Base-by-base conservation (phyloP, 2,329 filamentous ascomycete genomes). In the Davidsoniella eucalypti region DNA sequence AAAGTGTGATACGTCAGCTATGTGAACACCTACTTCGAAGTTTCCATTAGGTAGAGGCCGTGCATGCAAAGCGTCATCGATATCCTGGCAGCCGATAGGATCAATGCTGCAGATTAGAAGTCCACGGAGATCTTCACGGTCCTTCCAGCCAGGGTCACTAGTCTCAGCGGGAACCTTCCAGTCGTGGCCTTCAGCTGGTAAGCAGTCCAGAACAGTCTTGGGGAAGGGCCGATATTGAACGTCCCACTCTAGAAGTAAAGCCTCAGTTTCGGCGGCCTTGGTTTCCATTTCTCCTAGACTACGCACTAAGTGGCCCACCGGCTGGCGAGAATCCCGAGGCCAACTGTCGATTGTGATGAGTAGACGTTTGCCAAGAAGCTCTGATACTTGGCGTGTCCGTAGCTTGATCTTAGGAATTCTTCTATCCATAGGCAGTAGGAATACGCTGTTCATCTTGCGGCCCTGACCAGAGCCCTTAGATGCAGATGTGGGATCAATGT, bases 1-100 rank as follows among this genome's bases (percentile, higher is more conserved):
- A 61, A 98, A 98, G 66, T 98, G 84, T 8, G 92, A 96, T n/a
- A 98, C 92, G 64, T 98, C 92, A 25, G 92, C 93, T 64, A 98
- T 98, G 65, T 98, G 93, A 14, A 98, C 92, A 55, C 92, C 92
- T 8, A 98, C 87, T 64, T 96, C 87, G 56, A 80, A 88, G 63
- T 96, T 95, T 41, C 93, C 92, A 59, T 96, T 96, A 0, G 87
- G 82, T 18, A 98, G 68, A 47, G 75, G 72, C 54, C 80, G 76
- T 5, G 92, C 88, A 64, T 98, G 93, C 5, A 98, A 75, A 16
- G 92, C 92, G 65, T 98, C 93, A 59, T 98, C 92, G 52, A 98
- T 98, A 69, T 98, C 92, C 60, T 96, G 90, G 65, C 92, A 98
- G 2, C 88, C 88, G 26, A 87, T 78, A 45, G 92, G 92, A 62